phyloP scores from a whole-genome alignment of 257 asterid species.

The Misopates orontium region DNA sequence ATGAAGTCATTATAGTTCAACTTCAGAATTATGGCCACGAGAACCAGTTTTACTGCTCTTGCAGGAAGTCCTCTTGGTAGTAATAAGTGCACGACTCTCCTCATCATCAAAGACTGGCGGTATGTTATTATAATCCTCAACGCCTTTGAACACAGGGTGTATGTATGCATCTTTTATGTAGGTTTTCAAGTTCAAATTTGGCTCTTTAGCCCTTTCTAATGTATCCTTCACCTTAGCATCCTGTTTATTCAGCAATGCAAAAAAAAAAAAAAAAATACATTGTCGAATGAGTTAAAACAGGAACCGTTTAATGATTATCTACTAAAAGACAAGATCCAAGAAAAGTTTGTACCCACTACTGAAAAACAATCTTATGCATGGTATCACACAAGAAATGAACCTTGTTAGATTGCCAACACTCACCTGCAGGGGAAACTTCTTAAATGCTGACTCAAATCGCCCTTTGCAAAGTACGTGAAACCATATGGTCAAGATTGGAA shows the following conservation, averaged over 20 bases:
- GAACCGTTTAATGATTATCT: too few relatives aligned
- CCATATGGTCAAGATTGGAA: conserved; percentile 82
- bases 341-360: background rate
- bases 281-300: background rate
- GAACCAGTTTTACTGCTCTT: conserved; percentile 34
- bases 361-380: too few relatives aligned
- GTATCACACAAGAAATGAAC: too few relatives aligned
- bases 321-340: too few relatives aligned
- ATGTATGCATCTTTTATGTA: conserved; percentile 55
- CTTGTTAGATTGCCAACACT: conserved; percentile 9
- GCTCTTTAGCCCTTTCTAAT: conserved; percentile 56
- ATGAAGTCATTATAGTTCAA: background rate
- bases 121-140: conserved; percentile 24
- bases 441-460: conserved; percentile 78
- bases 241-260: conserved; percentile 35
- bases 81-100: conserved; percentile 52
- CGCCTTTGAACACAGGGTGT: conserved; percentile 55
- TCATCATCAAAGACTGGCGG: conserved; percentile 46
- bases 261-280: too few relatives aligned
- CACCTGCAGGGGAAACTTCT: conserved; percentile 83
- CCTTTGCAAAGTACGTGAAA: conserved; percentile 82
- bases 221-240: conserved; percentile 61
- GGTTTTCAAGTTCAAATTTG: conserved; percentile 47
- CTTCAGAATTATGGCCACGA: conserved; percentile 37
- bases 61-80: conserved; percentile 43